Base-by-base conservation (phyloP, 148 eudicot genomes). In the Dysphania ambrosioides region DNA sequence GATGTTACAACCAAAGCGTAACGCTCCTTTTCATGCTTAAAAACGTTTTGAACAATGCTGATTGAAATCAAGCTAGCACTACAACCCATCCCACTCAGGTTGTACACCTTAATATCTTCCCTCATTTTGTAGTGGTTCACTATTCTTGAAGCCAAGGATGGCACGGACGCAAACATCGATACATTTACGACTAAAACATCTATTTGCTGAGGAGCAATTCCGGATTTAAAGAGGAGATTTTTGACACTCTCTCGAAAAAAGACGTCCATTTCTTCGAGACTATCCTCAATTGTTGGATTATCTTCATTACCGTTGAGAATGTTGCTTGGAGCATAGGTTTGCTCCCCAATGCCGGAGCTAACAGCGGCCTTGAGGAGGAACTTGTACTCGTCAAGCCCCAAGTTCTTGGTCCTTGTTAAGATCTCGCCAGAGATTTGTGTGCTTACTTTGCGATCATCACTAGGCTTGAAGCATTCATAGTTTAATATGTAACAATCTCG, bases 31-130 rank as follows among this genome's bases (percentile, higher is more conserved):
- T 66, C n/a, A 0, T 83, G 53, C 74, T 67, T 86, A 51, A 87
- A 88, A 16, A 86, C 67, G 49, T 78, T 86, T 55, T 87, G 84
- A 2, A 86, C 94, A 0, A 82, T 53, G 44, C 85, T 86, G 12
- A 89, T 68, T 0, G 98, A 85, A 11, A 93, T 85, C 10, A 91
- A 75, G 83, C 97, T 88, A 2, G 97, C 98, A 65, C 98, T 91
- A 59, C 98, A 93, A 7, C 98, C 98, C 98, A 93, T 93, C 5
- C 98, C 98, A 2, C 91, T 72, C 62, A 93, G 82, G 32, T 89
- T 93, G 74, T 85, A 93, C 0, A 70, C 74, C 77, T 93, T 93
- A 16, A 91, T 38, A 53, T 93, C 91, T 3, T 85, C 90, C 73
- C 97, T 86, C 88, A 91, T 72, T 44, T 88, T 88, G 85, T 89